Evolutionary conservation across 208 protist genomes (phyloP).

Genomic region (Leishmania mexicana): DNA sequence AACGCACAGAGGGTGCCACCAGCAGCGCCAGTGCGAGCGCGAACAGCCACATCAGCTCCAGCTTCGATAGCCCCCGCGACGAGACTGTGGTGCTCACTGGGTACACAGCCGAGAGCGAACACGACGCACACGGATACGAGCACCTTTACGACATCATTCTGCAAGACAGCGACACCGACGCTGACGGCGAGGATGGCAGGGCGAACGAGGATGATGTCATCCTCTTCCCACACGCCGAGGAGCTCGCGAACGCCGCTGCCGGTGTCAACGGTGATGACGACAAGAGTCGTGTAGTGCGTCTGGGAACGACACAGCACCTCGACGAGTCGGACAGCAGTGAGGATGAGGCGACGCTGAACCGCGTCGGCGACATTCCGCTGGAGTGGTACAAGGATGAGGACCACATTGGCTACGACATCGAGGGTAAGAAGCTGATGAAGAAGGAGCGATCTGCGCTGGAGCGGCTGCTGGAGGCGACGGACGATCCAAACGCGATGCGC

Average conservation of each 20-base stretch:
- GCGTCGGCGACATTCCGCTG: slow-evolving; percentile 93
- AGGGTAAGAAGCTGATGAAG: slow-evolving; percentile 92
- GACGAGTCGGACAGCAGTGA: slow-evolving; percentile 92
- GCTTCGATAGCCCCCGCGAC: slow-evolving; percentile 8
- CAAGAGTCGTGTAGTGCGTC: slow-evolving; percentile 46
- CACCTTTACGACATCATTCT: slow-evolving; percentile 76
- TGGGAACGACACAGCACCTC: slow-evolving; percentile 77
- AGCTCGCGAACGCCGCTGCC: slow-evolving; percentile 33
- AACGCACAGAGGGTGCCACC: slow-evolving; percentile 9
- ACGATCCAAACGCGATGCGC: slow-evolving; percentile 91
- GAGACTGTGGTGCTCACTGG: background rate
- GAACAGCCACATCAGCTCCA: slow-evolving; percentile 6
- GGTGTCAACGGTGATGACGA: slow-evolving; percentile 8
- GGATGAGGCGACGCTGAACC: slow-evolving; percentile 90
- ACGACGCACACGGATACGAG: slow-evolving; percentile 30
- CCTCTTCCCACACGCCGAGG: slow-evolving; percentile 85
- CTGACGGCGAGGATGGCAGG: slow-evolving; percentile 26
- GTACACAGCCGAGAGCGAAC: slow-evolving; percentile 3
- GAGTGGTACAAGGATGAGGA: slow-evolving; percentile 95
- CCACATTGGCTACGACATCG: slow-evolving; percentile 94
- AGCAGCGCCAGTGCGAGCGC: slow-evolving; percentile 20
- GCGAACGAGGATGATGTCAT: slow-evolving; percentile 53
- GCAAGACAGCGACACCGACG: slow-evolving; percentile 53
- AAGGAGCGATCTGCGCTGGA: slow-evolving; percentile 86
- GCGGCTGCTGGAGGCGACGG: slow-evolving; percentile 89